A percentile compares a stretch with the other conserved stretches of the same genome.
These are phyloP conservation scores for Ogataea saltuana DNA, from an alignment of 805 yeast genomes.

Conservation along the genomic window DNA sequence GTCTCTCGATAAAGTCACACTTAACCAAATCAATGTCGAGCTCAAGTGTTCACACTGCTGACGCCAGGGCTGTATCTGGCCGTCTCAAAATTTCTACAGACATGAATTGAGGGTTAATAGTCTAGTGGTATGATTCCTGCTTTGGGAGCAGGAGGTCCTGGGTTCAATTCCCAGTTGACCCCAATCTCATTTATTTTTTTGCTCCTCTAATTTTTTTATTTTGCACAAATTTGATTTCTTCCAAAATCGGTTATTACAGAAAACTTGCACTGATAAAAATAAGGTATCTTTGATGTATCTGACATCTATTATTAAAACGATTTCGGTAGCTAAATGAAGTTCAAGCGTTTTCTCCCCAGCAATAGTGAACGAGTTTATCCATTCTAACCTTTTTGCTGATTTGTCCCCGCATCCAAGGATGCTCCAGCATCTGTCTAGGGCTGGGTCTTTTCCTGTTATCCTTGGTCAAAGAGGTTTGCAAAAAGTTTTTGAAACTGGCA, in stretches of 20 bases:
- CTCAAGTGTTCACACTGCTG: no score
- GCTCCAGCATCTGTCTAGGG: slow-evolving; percentile 89
- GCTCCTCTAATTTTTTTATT: not conserved
- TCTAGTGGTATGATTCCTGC: slow-evolving; percentile 59
- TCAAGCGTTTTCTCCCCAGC: slow-evolving; percentile 51
- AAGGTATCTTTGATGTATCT: no score
- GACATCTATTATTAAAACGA: not conserved
- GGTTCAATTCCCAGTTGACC: slow-evolving; percentile 50
- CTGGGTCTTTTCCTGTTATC: slow-evolving; percentile 81
- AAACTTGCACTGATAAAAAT: no score
- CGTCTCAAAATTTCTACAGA: no score
- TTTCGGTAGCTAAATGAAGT: not conserved
- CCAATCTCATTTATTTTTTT: slow-evolving; percentile 21
- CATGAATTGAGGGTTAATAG: slow-evolving; percentile 35
- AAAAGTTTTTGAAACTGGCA: slow-evolving; percentile 76
- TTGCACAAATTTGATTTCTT: not conserved
- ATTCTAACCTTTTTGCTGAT: slow-evolving; percentile 70
- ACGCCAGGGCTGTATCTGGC: no score
- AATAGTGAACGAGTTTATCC: slow-evolving; percentile 78
- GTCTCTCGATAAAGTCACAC: no score
- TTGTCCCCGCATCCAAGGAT: slow-evolving; percentile 91
- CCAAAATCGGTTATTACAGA: no score
- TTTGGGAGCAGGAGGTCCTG: slow-evolving; percentile 57
- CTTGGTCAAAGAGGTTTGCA: slow-evolving; percentile 77
- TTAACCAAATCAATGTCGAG: no score